phyloP scores from a whole-genome alignment of 441 rosid genomes.

The Flueggea neowawraea region DNA sequence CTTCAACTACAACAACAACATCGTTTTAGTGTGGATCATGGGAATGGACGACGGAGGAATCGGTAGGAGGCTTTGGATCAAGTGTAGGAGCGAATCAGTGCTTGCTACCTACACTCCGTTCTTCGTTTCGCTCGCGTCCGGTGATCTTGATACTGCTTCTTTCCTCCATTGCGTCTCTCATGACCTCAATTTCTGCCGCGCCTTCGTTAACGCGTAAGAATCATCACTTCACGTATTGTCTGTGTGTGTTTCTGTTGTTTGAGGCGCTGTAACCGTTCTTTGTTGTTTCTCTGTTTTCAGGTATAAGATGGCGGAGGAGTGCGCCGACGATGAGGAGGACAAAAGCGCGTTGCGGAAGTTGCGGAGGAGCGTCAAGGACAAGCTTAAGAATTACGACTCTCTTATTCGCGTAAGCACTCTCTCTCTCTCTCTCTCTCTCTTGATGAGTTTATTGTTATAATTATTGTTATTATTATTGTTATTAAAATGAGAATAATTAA shows the following conservation, averaged over 20 bases:
- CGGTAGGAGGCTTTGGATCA: conserved; percentile 32
- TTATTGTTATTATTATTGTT: background rate
- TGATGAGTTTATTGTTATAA: background rate
- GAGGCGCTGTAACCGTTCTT: background rate
- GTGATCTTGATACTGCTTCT: conserved; percentile 18
- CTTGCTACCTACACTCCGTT: conserved; percentile 39
- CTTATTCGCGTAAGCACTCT: conserved; percentile 34
- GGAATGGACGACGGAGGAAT: conserved; percentile 31
- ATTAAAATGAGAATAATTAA: background rate
- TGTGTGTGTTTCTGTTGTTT: background rate
- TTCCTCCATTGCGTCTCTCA: conserved; percentile 29
- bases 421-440: background rate
- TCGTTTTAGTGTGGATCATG: background rate
- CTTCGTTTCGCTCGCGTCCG: conserved; percentile 37
- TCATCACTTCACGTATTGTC: background rate
- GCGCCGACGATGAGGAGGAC: conserved; percentile 62
- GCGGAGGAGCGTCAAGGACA: conserved; percentile 44
- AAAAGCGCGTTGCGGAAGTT: conserved; percentile 41
- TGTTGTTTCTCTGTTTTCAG: conserved; percentile 24
- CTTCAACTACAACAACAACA: too few relatives aligned
- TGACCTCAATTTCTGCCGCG: conserved; percentile 32
- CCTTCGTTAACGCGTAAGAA: conserved; percentile 38
- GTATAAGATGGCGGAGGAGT: conserved; percentile 57
- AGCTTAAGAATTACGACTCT: conserved; percentile 44
- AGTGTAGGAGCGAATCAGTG: conserved; percentile 25